Evolutionary conservation across 1,284 basidiomycete species (phyloP), one percentile per base, ranked within the genome.

Genomic region (Moesziomyces sp.): DNA sequence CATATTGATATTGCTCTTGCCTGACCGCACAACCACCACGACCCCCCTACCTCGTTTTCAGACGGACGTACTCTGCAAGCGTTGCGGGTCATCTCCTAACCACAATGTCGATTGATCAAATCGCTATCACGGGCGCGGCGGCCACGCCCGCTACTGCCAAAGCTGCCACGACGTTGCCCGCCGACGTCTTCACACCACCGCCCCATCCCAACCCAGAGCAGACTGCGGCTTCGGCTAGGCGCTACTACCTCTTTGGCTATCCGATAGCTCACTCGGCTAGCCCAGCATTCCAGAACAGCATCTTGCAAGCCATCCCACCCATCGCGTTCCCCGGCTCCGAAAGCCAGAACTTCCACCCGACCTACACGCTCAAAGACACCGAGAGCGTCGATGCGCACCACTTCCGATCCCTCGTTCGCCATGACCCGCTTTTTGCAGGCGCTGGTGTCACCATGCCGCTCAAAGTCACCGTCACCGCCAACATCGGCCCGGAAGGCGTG

Each of bases 231-330:
- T 62, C 75, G 11, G 62, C 72, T 11, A 47, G 75, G 13, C 35
- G 63, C 24, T 74, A 77, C 58, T 69, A 53, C 21, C 62, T 77
- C n/a, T 77, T 76, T 35, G 76, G 76, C 21, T 77, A 46, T 23
- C 76, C 76, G 9, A 77, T 77, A 69, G 64, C 76, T 21, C 76
- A 77, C 53, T 72, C 67, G 11, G 74, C 76, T 28, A 70, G 64
- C 18, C 76, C 76, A 8, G 72, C 73, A 4, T 76, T 76, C 47
- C 76, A 77, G 38, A 77, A 77, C 50, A 23, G 68, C 7, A 67
- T 77, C 52, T 58, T 74, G 35, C 66, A 70, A 49, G 48, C 73
- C 14, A 60, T 72, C 19, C 23, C 43, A 19, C 55, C 62, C 23
- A 66, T 61, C 43, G 45, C 42, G 0, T 70, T 50, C 21, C 63